These are phyloP conservation scores for Chytridium lagenaria DNA, from an alignment of 371 early-diverging fungal species.

Conservation along the genomic window DNA sequence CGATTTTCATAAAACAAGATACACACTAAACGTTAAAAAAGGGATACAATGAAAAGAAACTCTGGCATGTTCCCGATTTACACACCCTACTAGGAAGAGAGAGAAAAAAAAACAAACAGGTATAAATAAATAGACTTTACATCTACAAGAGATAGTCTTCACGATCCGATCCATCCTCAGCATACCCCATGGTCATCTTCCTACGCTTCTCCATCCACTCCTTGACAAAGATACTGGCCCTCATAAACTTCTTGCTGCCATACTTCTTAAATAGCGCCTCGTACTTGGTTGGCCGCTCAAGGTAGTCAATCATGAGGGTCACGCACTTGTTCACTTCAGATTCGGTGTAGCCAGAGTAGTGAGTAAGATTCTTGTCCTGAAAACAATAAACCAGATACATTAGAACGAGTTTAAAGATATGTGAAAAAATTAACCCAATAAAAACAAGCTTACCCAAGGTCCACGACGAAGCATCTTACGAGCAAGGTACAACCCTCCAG, in stretches of 20 bases:
- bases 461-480: slow-evolving; percentile 82
- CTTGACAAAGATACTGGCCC: slow-evolving; percentile 72
- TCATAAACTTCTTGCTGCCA: slow-evolving; percentile 69
- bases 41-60: too few species aligned
- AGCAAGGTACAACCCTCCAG: slow-evolving; percentile 86
- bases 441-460: slow-evolving; percentile 81
- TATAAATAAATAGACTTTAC: too few species aligned
- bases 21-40: too few species aligned
- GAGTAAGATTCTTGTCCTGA: slow-evolving; percentile 64
- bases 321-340: slow-evolving; percentile 67
- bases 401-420: slow-evolving; percentile 84
- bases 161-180: slow-evolving; percentile 13
- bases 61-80: too few species aligned
- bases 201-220: slow-evolving; percentile 45
- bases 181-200: slow-evolving; percentile 7
- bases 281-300: slow-evolving; percentile 59
- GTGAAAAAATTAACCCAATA: too few species aligned
- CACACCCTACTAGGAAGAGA: too few species aligned
- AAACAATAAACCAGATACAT: slow-evolving; percentile 6
- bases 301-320: slow-evolving; percentile 69
- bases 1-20: too few species aligned
- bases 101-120: too few species aligned
- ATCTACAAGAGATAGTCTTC: slow-evolving; percentile 8
- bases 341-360: slow-evolving; percentile 78
- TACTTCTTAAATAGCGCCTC: slow-evolving; percentile 85